Evolutionary conservation across 2,329 filamentous ascomycete species (phyloP), one percentile per base, ranked within the genome.

Genomic region (Aspergillus felis): DNA sequence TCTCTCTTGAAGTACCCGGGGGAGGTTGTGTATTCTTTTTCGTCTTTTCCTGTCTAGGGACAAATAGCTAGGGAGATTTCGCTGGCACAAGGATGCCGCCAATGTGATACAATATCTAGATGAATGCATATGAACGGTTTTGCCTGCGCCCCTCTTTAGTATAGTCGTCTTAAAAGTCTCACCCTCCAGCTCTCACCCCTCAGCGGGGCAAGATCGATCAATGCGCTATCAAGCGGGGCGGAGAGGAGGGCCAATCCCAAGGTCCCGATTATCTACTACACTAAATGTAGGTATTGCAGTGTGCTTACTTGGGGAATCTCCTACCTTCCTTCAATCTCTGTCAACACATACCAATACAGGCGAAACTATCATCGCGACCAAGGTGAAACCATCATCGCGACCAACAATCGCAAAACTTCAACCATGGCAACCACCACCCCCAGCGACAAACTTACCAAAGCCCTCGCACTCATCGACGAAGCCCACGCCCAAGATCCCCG

Each of bases 401-500:
- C 14, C 32, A 38, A 38, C 14, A 7, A n/a, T 38, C 6, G 32
- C 32, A 35, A 17, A 12, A 22, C n/a, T 29, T 6, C 4, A 35
- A 6, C 3, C 20, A 53, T 55, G 38, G 1, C 47, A 6, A 29
- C 29, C 28, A 27, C 24, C 52, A 52, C 52, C 49, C 63, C 51
- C 58, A 75, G 74, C 72, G 63, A 68, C 41, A 67, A 65, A 59
- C 75, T 70, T 57, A 63, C 72, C 17, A 64, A 64, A 54, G 89
- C 88, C 27, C 78, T 92, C 44, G 71, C 79, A 41, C 81, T 86
- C 63, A 92, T 95, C 68, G 90, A 94, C 76, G 81, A 83, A 55
- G 90, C 88, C 0, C 89, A 91, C 74, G 76, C 84, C 56, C 74
- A 82, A 62, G 89, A 92, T 71, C 88, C 89, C 3, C 88, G 78